Conservation (phyloP, 108 stramenopile species). For the Schizochytrium sp. region DNA sequence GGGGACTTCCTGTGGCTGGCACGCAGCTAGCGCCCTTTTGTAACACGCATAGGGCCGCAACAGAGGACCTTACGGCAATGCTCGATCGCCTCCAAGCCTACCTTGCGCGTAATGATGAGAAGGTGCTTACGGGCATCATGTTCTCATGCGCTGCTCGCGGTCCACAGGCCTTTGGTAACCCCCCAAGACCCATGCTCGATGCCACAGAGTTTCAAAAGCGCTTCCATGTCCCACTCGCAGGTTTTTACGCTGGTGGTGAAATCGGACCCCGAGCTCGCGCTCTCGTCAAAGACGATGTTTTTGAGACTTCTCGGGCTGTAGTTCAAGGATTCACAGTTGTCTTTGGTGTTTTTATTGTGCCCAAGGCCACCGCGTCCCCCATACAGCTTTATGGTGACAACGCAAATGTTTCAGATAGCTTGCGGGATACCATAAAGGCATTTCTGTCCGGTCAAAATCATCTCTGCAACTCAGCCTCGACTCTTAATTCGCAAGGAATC, state of each 20-base stretch:
- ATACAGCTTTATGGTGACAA: not conserved
- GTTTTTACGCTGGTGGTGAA: constrained; percentile 27
- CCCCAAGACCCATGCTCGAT: not conserved
- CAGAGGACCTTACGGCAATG: not conserved
- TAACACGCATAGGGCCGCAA: not conserved
- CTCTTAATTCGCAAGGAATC: too few relatives aligned
- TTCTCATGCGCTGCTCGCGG: constrained; percentile 21
- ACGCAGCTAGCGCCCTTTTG: not conserved
- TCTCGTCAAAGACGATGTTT: not conserved
- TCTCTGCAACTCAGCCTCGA: too few relatives aligned
- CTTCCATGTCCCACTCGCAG: not conserved
- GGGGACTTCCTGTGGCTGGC: not conserved
- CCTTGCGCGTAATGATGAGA: not conserved
- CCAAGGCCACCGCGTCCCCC: not conserved
- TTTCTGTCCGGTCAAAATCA: too few relatives aligned
- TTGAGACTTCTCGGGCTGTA: constrained; percentile 4
- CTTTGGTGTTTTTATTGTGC: constrained; percentile 30
- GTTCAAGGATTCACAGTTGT: constrained; percentile 23
- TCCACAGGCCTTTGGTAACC: not conserved
- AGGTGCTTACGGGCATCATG: constrained; percentile 8
- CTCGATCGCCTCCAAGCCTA: constrained; percentile 14
- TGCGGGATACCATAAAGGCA: too few relatives aligned
- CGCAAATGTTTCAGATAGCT: too few relatives aligned
- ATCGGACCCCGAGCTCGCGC: constrained; percentile 5
- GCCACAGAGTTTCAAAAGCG: not conserved